Percentiles rank a stretch among this genome's conserved stretches.
Conservation (phyloP, 148 eudicot genomes). For the Cornus suecica region DNA sequence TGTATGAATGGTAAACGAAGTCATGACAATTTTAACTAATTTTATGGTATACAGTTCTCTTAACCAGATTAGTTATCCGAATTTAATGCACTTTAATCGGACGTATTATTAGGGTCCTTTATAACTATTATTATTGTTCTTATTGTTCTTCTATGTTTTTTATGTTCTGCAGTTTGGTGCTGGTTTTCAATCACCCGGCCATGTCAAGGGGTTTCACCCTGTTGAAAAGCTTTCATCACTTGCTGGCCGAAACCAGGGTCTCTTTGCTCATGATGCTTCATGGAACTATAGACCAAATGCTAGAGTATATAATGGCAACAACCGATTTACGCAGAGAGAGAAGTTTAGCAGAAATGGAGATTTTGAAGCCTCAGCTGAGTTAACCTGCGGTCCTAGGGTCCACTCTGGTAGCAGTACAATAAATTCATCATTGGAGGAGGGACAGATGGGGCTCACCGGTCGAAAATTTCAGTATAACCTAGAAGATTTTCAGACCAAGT, state of each 20-base stretch:
- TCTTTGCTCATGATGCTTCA: slow-evolving; percentile 36
- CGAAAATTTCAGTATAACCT: slow-evolving; percentile 49
- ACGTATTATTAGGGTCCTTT: neutral
- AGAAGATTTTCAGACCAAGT: slow-evolving; percentile 51
- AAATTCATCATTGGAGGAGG: slow-evolving; percentile 30
- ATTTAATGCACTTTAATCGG: neutral
- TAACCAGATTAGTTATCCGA: neutral
- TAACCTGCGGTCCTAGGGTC: slow-evolving; percentile 81
- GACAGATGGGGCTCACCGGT: slow-evolving; percentile 19
- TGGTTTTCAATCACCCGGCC: slow-evolving; percentile 41
- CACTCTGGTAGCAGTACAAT: slow-evolving; percentile 30
- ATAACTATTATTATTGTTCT: neutral
- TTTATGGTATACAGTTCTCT: neutral
- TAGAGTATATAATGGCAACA: slow-evolving; percentile 61
- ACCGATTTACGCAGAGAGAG: slow-evolving; percentile 29
- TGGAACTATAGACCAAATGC: slow-evolving; percentile 44
- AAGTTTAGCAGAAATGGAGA: slow-evolving; percentile 44
- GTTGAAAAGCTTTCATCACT: slow-evolving; percentile 41
- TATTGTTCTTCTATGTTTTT: neutral
- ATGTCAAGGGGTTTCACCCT: slow-evolving; percentile 38
- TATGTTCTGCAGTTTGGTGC: slow-evolving; percentile 52
- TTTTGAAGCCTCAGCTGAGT: slow-evolving; percentile 47
- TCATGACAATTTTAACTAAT: neutral
- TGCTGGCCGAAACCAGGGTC: slow-evolving; percentile 45
- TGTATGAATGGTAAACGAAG: neutral